Base-by-base conservation (phyloP, 192 early-diverging fungal genomes). In the Phlyctochytrium bullatum region DNA sequence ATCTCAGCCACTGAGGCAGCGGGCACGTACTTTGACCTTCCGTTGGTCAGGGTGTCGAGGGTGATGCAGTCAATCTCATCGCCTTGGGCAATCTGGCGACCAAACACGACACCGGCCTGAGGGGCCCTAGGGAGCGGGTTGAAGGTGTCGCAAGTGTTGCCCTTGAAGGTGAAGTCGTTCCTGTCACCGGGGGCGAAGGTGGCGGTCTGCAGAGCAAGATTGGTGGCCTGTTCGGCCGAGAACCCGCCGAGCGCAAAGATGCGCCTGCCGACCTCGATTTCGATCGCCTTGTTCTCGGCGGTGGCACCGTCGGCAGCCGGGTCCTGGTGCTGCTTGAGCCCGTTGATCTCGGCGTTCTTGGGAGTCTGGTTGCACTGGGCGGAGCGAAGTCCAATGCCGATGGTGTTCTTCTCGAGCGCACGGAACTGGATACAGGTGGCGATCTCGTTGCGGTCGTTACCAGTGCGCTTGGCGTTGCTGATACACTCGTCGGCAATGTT, bases 271-370 rank as follows among this genome's bases (percentile, higher is more conserved):
- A 65, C 23, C 23, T 65, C 31, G n/a, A 62, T 65, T 30, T 65
- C 61, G 59, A 65, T 35, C 54, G 14, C 25, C 33, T 16, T 62
- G 64, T 65, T 65, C 40, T 59, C 17, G 62, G 25, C 58, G 16
- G 4, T 35, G 40, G 10, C 59, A 20, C 16, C 31, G 16, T 20
- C 62, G n/a, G n/a, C 6, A 27, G 64, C 53, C 17, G 64, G 23
- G 31, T 65, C 64, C 33, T 65, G 64, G 64, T 64, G 57, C 62
- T 65, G 64, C 25, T 62, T 64, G 23, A 65, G 24, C 12, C 34
- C 34, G 12, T 6, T 27, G 16, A 65, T 14, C 20, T 65, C 59
- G 33, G 64, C 58, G 34, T 6, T 20, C 62, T 64, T 65, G 53
- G 64, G 64, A 12, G 53, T 62, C 27, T 59, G n/a, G 28, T n/a